Conservation (phyloP, 441 rosid species). For the Croton setiger region DNA sequence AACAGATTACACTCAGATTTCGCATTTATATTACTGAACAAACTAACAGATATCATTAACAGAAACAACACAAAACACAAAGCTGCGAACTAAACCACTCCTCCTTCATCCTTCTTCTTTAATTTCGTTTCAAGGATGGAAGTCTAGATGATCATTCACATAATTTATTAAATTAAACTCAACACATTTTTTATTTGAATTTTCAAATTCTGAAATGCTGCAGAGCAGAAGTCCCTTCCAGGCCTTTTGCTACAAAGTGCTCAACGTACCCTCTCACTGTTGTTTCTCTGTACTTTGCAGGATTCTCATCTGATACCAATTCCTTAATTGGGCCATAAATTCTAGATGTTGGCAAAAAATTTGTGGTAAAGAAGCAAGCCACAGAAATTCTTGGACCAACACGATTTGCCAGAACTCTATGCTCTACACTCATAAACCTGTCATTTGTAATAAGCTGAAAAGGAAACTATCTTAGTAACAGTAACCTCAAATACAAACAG, state of each 20-base stretch:
- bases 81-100: too few species aligned
- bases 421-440: conserved; percentile 50
- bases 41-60: too few species aligned
- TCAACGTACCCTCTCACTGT: conserved; percentile 31
- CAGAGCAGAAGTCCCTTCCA: conserved; percentile 43
- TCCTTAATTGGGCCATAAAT: conserved; percentile 51
- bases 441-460: conserved; percentile 51
- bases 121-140: too few species aligned
- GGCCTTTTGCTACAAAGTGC: conserved; percentile 33
- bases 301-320: conserved; percentile 49
- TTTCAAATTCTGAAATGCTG: conserved; percentile 29
- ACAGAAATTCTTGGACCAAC: conserved; percentile 43
- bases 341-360: conserved; percentile 11
- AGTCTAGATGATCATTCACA: too few species aligned
- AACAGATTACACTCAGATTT: too few species aligned
- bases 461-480: too few species aligned
- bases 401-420: conserved; percentile 45
- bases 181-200: too few species aligned
- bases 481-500: too few species aligned
- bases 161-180: too few species aligned
- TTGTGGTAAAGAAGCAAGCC: conserved; percentile 43
- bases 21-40: too few species aligned
- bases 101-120: too few species aligned
- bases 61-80: too few species aligned
- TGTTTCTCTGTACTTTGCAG: conserved; percentile 45